Conservation (phyloP, 2,329 filamentous ascomycete species). For the Xylaria sp. region DNA sequence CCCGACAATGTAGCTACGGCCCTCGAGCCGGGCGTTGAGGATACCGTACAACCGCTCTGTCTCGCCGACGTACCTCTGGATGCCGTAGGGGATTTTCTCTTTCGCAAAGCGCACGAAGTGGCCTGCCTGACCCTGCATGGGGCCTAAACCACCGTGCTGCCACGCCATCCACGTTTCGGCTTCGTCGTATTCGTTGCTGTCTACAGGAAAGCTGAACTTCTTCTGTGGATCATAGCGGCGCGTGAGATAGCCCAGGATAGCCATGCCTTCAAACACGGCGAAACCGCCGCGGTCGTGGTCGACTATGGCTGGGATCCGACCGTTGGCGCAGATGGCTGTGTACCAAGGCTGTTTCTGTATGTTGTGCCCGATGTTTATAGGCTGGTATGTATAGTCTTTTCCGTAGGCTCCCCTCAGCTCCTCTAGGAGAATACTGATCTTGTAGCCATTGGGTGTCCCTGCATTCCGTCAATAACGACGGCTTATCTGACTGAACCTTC, state of each 20-base stretch:
- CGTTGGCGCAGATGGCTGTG: constrained; percentile 66
- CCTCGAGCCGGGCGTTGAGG: constrained; percentile 67
- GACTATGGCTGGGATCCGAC: constrained; percentile 57
- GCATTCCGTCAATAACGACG: neutral
- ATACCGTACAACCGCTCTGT: constrained; percentile 75
- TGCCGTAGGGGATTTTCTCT: constrained; percentile 72
- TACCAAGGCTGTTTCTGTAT: constrained; percentile 73
- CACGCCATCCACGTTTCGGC: constrained; percentile 69
- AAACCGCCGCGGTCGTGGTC: constrained; percentile 68
- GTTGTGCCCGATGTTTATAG: constrained; percentile 65
- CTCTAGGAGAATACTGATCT: constrained; percentile 66
- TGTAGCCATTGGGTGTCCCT: constrained; percentile 61
- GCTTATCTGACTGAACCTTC: neutral
- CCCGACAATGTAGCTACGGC: constrained; percentile 60
- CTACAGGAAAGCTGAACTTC: constrained; percentile 65
- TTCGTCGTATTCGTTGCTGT: constrained; percentile 45
- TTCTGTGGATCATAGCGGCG: constrained; percentile 73
- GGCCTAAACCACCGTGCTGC: constrained; percentile 76
- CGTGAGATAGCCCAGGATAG: constrained; percentile 75
- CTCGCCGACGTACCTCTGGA: constrained; percentile 78
- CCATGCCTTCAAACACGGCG: constrained; percentile 74
- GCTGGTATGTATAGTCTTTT: constrained; percentile 63
- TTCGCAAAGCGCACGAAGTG: constrained; percentile 73
- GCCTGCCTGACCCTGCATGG: constrained; percentile 75
- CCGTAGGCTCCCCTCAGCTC: constrained; percentile 70